phyloP scores from a whole-genome alignment of 1,139 yeast genomes.

The Meyerozyma carpophila region DNA sequence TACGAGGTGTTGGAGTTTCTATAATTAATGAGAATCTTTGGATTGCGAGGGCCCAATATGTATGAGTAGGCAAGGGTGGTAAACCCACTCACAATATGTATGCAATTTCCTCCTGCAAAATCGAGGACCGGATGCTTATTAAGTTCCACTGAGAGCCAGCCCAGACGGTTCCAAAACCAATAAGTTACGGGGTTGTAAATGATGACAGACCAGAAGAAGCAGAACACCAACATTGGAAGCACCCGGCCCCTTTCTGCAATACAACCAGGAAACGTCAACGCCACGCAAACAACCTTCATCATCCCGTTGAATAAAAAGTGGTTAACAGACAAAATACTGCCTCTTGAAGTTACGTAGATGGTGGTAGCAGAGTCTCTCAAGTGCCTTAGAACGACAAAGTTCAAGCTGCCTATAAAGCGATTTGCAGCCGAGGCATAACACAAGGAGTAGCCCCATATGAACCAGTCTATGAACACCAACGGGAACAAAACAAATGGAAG shows the following conservation, averaged over 20 bases:
- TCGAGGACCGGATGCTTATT: conserved; percentile 46
- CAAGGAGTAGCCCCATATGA: conserved; percentile 54
- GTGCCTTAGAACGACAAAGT: conserved; percentile 37
- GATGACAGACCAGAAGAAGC: conserved; percentile 49
- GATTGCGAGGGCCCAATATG: conserved; percentile 50
- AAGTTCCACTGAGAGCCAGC: conserved; percentile 48
- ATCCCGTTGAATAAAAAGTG: conserved; percentile 47
- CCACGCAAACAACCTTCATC: conserved; percentile 48
- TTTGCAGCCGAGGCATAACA: conserved; percentile 40
- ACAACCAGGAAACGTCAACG: conserved; percentile 53
- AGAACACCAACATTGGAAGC: conserved; percentile 47
- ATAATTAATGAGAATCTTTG: conserved; percentile 33
- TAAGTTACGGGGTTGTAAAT: conserved; percentile 62
- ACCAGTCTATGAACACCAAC: conserved; percentile 48
- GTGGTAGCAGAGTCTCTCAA: conserved; percentile 18
- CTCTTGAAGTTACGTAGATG: conserved; percentile 30
- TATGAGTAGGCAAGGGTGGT: conserved; percentile 57
- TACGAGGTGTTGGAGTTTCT: conserved; percentile 32
- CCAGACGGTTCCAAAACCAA: conserved; percentile 60
- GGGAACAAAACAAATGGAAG: conserved; percentile 41
- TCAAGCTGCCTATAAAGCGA: conserved; percentile 43
- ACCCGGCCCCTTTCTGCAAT: conserved; percentile 55
- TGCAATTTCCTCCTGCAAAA: conserved; percentile 62
- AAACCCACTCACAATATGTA: conserved; percentile 58
- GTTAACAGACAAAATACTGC: conserved; percentile 33